Conservation (phyloP, 495 filamentous ascomycete genomes). For the Pseudevernia furfuracea region DNA sequence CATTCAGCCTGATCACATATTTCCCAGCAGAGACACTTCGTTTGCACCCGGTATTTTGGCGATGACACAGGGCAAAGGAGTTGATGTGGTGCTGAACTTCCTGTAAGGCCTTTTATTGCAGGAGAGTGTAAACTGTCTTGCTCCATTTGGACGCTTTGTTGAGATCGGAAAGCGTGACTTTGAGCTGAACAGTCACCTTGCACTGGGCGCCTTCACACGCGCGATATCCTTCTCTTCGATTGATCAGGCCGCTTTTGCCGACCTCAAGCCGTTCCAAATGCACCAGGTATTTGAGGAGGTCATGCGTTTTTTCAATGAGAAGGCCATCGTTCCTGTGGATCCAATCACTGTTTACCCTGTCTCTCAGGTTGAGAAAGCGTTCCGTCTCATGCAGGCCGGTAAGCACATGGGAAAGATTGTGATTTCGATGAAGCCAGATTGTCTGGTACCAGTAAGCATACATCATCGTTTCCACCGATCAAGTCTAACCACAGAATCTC, state of each 20-base stretch:
- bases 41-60: neutral
- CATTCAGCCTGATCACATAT: too few species aligned
- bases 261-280: neutral
- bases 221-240: slow-evolving; percentile 40
- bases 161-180: slow-evolving; percentile 51
- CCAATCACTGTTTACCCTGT: slow-evolving; percentile 19
- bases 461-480: slow-evolving; percentile 21
- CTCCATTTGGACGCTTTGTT: slow-evolving; percentile 39
- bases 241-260: slow-evolving; percentile 25
- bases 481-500: too few species aligned
- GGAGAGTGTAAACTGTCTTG: slow-evolving; percentile 38
- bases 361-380: slow-evolving; percentile 39
- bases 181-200: slow-evolving; percentile 25
- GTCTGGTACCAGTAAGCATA: slow-evolving; percentile 40
- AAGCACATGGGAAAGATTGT: slow-evolving; percentile 48
- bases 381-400: slow-evolving; percentile 44
- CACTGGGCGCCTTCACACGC: slow-evolving; percentile 32
- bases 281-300: slow-evolving; percentile 3
- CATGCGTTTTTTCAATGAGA: slow-evolving; percentile 1
- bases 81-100: too few species aligned
- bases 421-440: slow-evolving; percentile 20
- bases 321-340: neutral
- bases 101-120: too few species aligned
- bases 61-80: too few species aligned
- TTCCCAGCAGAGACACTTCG: too few species aligned